Evolutionary conservation across 768 basidiomycete species (phyloP), one percentile per base, ranked within the genome.

Genomic region (Russula sp.): DNA sequence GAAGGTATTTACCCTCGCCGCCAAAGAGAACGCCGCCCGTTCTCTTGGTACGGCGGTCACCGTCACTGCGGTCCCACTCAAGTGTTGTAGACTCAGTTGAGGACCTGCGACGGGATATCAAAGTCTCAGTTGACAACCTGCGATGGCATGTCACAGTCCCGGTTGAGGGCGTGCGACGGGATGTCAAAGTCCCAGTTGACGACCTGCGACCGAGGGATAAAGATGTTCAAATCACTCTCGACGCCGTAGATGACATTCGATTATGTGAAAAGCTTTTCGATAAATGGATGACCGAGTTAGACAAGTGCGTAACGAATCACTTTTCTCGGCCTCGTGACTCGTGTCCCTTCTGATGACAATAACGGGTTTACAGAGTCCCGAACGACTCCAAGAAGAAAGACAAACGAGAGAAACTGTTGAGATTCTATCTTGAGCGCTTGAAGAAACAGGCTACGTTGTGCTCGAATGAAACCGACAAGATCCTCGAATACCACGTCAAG

Each of bases 191-290:
- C 28, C 28, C 53, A 22, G 32, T 60, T 11, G 63, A 60, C 14
- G 26, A 56, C 28, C 46, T 64, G 42, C 36, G 48, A 3, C 63
- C 59, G 18, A 59, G 60, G 38, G 5, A 24, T 0, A 7, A 26
- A n/a, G 56, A 64, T 20, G 59, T 64, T 40, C 59, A 14, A 26
- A 14, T 36, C 36, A 56, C 60, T 36, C 30, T 60, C 30, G 38
- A 34, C 24, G 59, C 63, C 38, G 59, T 51, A 20, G 44, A 56
- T 11, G 59, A 64, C 48, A 64, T 64, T 48, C 63, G 63, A 22
- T 32, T 64, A 51, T 60, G 63, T 20, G 46, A 42, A 48, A 36
- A 65, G 26, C 24, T 65, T 30, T 65, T 65, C n/a, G 54, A 65
- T 34, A 22, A 49, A 48, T 65, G 64, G 64, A 18, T 48, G 20